These are phyloP conservation scores for Neurospora intermedia DNA, from an alignment of 495 filamentous ascomycete species.

Conservation along the genomic window DNA sequence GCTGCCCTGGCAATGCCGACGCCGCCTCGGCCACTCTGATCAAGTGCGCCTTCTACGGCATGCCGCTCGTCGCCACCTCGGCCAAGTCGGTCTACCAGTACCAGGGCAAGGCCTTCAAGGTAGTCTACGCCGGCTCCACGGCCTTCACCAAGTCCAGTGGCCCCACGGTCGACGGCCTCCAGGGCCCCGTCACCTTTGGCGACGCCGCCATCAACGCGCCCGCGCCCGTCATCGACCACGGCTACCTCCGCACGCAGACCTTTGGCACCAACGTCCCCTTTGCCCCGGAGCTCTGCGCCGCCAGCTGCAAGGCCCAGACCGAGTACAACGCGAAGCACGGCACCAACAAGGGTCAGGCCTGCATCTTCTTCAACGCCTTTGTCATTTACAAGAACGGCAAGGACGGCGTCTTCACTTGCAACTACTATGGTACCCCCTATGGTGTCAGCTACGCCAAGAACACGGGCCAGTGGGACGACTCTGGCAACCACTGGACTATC, in stretches of 20 bases:
- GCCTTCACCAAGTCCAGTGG: slow-evolving; percentile 24
- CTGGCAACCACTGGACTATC: slow-evolving; percentile 5
- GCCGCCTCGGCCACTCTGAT: slow-evolving; percentile 39
- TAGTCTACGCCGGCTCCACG: slow-evolving; percentile 35
- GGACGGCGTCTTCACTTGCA: slow-evolving; percentile 9
- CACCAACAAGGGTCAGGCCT: slow-evolving; percentile 19
- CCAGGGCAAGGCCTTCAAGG: slow-evolving; percentile 26
- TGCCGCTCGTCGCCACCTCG: slow-evolving; percentile 14
- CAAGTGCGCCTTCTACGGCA: slow-evolving; percentile 45
- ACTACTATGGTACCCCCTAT: slow-evolving; percentile 6
- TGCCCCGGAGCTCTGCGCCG: slow-evolving; percentile 29
- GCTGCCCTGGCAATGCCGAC: slow-evolving; percentile 28
- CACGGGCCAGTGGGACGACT: slow-evolving; percentile 6
- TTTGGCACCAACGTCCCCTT: slow-evolving; percentile 27
- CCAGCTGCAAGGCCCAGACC: slow-evolving; percentile 31
- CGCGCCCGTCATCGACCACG: slow-evolving; percentile 13
- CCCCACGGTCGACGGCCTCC: slow-evolving; percentile 18
- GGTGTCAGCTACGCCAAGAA: slow-evolving; percentile 8
- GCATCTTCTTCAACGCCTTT: slow-evolving; percentile 40
- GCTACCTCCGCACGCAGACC: slow-evolving; percentile 33
- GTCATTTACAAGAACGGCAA: slow-evolving; percentile 31
- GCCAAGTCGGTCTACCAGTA: slow-evolving; percentile 29
- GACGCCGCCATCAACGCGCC: slow-evolving; percentile 34
- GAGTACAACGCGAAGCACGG: slow-evolving; percentile 25
- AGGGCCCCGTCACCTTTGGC: slow-evolving; percentile 21